Conservation (phyloP, 306 rosid species). For the Macrotyloma uniflorum region DNA sequence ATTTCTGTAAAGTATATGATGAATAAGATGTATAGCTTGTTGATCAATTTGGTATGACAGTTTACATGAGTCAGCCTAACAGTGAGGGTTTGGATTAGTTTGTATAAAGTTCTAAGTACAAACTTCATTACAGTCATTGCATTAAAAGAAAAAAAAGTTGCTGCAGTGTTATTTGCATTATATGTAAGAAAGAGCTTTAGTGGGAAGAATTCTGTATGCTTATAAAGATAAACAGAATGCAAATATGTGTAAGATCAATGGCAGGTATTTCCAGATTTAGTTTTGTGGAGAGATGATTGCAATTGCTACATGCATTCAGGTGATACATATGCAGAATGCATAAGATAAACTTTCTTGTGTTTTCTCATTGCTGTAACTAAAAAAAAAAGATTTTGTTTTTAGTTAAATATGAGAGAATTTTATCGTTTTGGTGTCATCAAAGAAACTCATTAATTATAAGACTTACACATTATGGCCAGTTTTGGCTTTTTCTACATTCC, state of each 20-base stretch:
- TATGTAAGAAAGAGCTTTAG: neutral
- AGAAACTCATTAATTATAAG: neutral
- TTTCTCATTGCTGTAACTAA: neutral
- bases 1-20: conserved; percentile 15
- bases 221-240: conserved; percentile 17
- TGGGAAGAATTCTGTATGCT: conserved; percentile 23
- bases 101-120: neutral
- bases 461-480: neutral
- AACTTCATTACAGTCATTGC: neutral
- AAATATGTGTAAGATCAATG: neutral
- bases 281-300: neutral
- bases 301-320: neutral
- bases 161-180: conserved; percentile 22
- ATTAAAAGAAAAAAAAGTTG: neutral
- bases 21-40: conserved; percentile 11
- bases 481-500: neutral
- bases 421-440: conserved; percentile 7
- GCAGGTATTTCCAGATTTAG: neutral
- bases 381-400: neutral
- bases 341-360: neutral
- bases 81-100: neutral
- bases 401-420: neutral
- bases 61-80: neutral
- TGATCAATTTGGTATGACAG: neutral
- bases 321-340: neutral